Evolutionary conservation across 768 basidiomycete genomes (phyloP), one percentile per base, ranked within the genome.

Genomic region (Macrolepiota fuliginosa): DNA sequence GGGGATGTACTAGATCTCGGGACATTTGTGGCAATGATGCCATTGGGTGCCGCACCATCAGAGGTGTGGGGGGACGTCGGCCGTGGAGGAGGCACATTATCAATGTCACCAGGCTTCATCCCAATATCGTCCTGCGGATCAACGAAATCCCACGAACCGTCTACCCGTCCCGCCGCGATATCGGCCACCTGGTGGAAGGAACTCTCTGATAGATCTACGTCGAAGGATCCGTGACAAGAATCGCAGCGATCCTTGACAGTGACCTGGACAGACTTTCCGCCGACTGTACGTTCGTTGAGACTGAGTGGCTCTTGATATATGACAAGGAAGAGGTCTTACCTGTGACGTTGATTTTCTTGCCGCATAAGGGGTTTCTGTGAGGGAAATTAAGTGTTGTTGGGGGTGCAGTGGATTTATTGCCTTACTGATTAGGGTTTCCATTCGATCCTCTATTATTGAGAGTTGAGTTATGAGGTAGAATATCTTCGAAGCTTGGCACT

Each of bases 341-440:
- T 4, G 45, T 47, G 10, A 57, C 56, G 3, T 17, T 13, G 29
- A 57, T 35, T 39, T 49, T 7, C 45, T 57, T 57, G 15, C 56
- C 56, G 29, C 56, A 58, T 17, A 58, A 15, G 35, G 56, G 56
- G 19, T 58, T 58, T 10, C 56, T 58, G 4, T 45, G 42, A 19
- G 22, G 15, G 56, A 50, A 4, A 39, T 50, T 19, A 15, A 6
- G 15, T 35, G 35, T 36, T 27, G 2, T 15, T 58, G 15, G 4
- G 4, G n/a, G 5, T 19, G 13, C 0, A 12, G 27, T n/a, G 13
- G 29, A 7, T 32, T 32, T 58, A 22, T 47, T 7, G 13, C 11
- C 56, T 15, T 49, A 49, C 35, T 10, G 5, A 10, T 58, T 49
- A 11, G 56, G 32, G 22, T 49, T 37, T 2, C 11, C 36, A 25